These are phyloP conservation scores for Mycena amicta DNA, from an alignment of 768 basidiomycete species.

Conservation along the genomic window DNA sequence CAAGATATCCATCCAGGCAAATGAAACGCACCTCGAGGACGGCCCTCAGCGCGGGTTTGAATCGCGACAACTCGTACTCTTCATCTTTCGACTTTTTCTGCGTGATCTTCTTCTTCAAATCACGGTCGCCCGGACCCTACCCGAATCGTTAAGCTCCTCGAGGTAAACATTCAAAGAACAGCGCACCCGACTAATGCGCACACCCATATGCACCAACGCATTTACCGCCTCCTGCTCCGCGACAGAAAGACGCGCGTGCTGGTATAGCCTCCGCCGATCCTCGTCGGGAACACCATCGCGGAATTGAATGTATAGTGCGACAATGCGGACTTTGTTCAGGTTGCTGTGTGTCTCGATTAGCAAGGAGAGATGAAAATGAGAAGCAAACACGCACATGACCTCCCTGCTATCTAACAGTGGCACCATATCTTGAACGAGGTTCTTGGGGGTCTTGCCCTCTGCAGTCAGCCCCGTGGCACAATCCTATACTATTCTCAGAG, in stretches of 20 bases:
- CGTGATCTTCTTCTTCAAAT: conserved; percentile 80
- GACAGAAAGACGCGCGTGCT: conserved; percentile 86
- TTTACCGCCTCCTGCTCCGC: conserved; percentile 95
- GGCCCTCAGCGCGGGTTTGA: conserved; percentile 78
- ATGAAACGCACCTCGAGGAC: conserved; percentile 71
- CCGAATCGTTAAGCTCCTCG: no score
- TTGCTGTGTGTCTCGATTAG: conserved; percentile 56
- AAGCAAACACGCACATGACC: conserved; percentile 60
- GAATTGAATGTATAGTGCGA: conserved; percentile 91
- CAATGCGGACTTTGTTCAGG: conserved; percentile 91
- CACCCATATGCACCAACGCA: conserved; percentile 79
- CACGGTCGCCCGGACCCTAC: conserved; percentile 73
- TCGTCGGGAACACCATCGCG: conserved; percentile 99
- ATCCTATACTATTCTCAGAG: no score
- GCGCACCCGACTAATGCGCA: conserved; percentile 79
- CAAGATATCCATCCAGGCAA: neutral
- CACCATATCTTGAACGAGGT: conserved; percentile 97
- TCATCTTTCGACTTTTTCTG: conserved; percentile 78
- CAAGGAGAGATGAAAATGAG: conserved; percentile 1
- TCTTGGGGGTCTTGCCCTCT: conserved; percentile 94
- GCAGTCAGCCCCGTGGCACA: conserved; percentile 91
- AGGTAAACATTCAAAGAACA: no score
- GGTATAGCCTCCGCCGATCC: conserved; percentile 90
- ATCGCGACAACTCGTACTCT: conserved; percentile 95
- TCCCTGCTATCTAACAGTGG: conserved; percentile 87